Conservation (phyloP, 1,284 basidiomycete genomes). For the Trametes hirsuta region DNA sequence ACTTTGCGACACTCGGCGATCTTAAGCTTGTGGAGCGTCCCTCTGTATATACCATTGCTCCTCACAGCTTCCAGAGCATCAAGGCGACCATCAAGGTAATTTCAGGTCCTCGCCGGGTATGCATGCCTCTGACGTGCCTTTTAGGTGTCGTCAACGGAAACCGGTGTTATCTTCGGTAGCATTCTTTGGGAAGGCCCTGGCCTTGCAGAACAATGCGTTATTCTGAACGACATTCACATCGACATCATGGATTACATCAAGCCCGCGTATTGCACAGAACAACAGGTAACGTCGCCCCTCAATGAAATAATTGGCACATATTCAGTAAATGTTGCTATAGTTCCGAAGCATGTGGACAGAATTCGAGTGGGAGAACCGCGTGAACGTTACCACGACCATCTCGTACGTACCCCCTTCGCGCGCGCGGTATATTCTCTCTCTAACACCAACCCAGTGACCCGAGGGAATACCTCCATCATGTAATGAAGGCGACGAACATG, state of each 20-base stretch:
- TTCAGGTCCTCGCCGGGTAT: background rate
- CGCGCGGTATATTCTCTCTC: background rate
- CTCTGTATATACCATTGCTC: conserved; percentile 89
- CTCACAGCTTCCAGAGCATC: conserved; percentile 97
- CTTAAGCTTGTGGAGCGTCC: conserved; percentile 97
- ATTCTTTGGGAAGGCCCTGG: conserved; percentile 96
- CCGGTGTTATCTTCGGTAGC: conserved; percentile 97
- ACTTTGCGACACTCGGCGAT: conserved; percentile 97
- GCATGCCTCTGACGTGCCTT: background rate
- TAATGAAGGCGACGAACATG: conserved; percentile 96
- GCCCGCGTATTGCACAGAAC: conserved; percentile 94
- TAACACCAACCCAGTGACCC: conserved; percentile 56
- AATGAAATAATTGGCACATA: background rate
- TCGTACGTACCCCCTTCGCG: conserved; percentile 50
- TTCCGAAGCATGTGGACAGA: conserved; percentile 98
- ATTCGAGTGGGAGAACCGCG: conserved; percentile 98
- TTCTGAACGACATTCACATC: conserved; percentile 97
- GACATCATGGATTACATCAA: conserved; percentile 99
- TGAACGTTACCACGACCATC: conserved; percentile 87
- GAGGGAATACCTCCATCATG: conserved; percentile 84
- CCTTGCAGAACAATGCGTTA: conserved; percentile 86
- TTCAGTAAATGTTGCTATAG: conserved; percentile 41
- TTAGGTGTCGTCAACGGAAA: conserved; percentile 91
- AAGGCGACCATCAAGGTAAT: conserved; percentile 96
- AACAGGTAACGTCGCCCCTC: conserved; percentile 63